These are phyloP conservation scores for Corylus americana DNA, from an alignment of 306 rosid genomes.

Conservation along the genomic window DNA sequence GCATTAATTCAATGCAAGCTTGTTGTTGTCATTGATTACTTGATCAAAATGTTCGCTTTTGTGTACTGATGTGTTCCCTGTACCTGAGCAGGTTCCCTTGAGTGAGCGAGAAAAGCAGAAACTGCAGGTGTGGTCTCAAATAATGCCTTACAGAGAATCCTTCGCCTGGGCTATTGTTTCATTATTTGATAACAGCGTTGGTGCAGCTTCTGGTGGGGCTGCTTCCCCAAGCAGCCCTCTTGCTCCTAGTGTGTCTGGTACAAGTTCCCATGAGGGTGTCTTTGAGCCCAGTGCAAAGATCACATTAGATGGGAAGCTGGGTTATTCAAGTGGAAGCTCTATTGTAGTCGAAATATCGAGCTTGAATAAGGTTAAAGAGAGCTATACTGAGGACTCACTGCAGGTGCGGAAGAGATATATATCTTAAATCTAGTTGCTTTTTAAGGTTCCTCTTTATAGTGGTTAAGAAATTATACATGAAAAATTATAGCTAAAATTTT, in stretches of 20 bases:
- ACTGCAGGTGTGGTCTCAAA: conserved; percentile 99
- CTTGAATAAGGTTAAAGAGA: conserved; percentile 85
- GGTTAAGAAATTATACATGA: background rate
- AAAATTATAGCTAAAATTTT: background rate
- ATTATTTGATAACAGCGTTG: conserved; percentile 88
- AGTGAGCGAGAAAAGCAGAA: conserved; percentile 96
- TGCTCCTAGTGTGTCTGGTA: conserved; percentile 86
- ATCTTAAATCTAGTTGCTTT: background rate
- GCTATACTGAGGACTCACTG: conserved; percentile 96
- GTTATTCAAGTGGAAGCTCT: conserved; percentile 84
- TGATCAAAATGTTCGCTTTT: background rate
- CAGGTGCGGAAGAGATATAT: conserved; percentile 51
- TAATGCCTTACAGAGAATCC: conserved; percentile 99
- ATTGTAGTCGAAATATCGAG: conserved; percentile 88
- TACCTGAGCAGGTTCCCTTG: conserved; percentile 73
- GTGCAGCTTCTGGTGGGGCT: conserved; percentile 96
- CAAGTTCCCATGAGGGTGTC: conserved; percentile 93
- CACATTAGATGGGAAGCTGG: conserved; percentile 84
- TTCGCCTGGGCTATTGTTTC: conserved; percentile 96
- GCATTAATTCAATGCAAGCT: background rate
- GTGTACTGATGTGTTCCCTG: conserved; percentile 17
- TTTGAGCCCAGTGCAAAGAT: conserved; percentile 87
- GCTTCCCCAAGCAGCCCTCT: conserved; percentile 99
- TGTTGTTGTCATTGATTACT: background rate
- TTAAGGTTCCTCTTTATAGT: background rate